Percentiles rank a stretch among this genome's conserved stretches.
Conservation (phyloP, 2,329 filamentous ascomycete genomes). For the Ophiostoma himal-ulmi region DNA sequence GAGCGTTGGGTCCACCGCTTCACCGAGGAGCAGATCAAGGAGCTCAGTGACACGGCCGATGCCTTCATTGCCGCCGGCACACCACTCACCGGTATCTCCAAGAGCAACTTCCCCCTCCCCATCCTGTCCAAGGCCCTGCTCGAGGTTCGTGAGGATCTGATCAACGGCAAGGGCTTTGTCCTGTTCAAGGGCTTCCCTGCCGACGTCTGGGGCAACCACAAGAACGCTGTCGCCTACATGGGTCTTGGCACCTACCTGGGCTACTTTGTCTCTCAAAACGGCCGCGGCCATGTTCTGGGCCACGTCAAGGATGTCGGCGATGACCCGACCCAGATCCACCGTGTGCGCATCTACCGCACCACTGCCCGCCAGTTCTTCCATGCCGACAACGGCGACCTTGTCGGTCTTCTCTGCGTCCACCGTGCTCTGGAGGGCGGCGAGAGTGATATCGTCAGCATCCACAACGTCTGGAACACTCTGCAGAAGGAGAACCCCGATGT, state of each 20-base stretch:
- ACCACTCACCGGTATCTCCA: slow-evolving; percentile 62
- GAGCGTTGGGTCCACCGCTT: slow-evolving; percentile 70
- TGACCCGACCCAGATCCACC: slow-evolving; percentile 73
- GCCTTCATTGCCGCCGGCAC: slow-evolving; percentile 59
- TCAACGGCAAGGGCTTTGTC: slow-evolving; percentile 84
- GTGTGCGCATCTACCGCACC: slow-evolving; percentile 84
- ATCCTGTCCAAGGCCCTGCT: slow-evolving; percentile 36
- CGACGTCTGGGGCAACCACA: slow-evolving; percentile 65
- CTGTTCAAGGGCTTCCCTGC: slow-evolving; percentile 84
- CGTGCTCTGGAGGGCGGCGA: slow-evolving; percentile 76
- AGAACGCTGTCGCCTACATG: slow-evolving; percentile 86
- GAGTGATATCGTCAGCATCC: slow-evolving; percentile 71
- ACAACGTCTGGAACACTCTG: slow-evolving; percentile 76
- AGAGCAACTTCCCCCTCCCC: slow-evolving; percentile 42
- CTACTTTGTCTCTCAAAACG: slow-evolving; percentile 84
- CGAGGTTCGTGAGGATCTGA: slow-evolving; percentile 39
- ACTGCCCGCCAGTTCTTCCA: slow-evolving; percentile 83
- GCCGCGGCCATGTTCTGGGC: slow-evolving; percentile 75
- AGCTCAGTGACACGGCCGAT: slow-evolving; percentile 62
- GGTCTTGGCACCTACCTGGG: slow-evolving; percentile 79
- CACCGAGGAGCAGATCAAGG: slow-evolving; percentile 58
- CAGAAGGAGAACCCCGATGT: slow-evolving; percentile 72
- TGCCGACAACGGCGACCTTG: slow-evolving; percentile 74
- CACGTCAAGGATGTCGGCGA: slow-evolving; percentile 87
- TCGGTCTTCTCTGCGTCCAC: slow-evolving; percentile 75